These are phyloP conservation scores for Protomyces lactucae-debilis DNA, from an alignment of 1,139 yeast species.

Conservation along the genomic window DNA sequence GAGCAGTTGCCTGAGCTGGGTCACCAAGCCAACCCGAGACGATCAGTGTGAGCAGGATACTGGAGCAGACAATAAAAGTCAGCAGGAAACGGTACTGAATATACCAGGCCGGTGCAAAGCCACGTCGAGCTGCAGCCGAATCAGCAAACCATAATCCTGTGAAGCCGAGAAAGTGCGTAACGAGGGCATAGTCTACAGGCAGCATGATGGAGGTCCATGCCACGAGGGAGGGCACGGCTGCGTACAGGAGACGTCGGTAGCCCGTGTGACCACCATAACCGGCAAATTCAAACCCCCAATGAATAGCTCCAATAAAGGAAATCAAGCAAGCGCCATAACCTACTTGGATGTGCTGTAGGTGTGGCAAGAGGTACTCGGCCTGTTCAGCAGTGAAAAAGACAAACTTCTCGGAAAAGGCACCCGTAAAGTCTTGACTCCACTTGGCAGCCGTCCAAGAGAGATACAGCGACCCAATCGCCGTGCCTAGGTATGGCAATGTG, in stretches of 20 bases:
- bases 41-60: conserved; percentile 23
- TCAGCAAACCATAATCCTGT: conserved; percentile 26
- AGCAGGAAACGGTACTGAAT: conserved; percentile 24
- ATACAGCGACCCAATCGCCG: conserved; percentile 15
- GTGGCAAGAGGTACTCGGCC: conserved; percentile 15
- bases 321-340: conserved; percentile 28
- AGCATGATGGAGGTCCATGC: conserved; percentile 28
- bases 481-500: conserved; percentile 24
- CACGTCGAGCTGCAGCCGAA: conserved; percentile 19
- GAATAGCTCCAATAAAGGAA: conserved; percentile 26
- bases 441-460: conserved; percentile 22
- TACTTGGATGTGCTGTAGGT: conserved; percentile 26
- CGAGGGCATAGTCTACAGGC: conserved; percentile 21
- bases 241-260: conserved; percentile 9
- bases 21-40: conserved; percentile 27
- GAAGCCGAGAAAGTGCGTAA: conserved; percentile 25
- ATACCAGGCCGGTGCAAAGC: conserved; percentile 28
- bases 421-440: conserved; percentile 10
- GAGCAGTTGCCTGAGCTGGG: conserved; percentile 24
- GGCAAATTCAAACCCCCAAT: conserved; percentile 28
- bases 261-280: conserved; percentile 23
- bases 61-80: conserved; percentile 25
- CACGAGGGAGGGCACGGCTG: conserved; percentile 21
- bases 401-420: conserved; percentile 9
- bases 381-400: conserved; percentile 14